These are phyloP conservation scores for Rheum nobile DNA, from an alignment of 148 eudicot species.

Conservation along the genomic window DNA sequence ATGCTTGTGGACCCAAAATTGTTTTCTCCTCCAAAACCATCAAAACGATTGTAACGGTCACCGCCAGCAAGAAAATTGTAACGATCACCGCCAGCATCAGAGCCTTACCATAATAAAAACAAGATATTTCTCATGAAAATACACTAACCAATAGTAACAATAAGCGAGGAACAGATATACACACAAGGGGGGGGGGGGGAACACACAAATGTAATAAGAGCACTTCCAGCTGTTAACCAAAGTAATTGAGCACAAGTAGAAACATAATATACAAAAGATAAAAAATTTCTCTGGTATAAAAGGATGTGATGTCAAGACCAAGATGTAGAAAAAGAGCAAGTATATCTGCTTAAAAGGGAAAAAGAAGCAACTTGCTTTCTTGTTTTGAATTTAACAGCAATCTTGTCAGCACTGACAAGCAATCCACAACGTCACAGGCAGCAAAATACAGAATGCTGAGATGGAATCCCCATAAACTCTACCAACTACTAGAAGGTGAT, in stretches of 20 bases:
- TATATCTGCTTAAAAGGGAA: not conserved
- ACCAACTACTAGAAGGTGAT: not conserved
- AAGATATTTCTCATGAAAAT: not conserved
- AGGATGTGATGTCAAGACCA: not conserved
- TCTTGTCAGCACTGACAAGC: not conserved
- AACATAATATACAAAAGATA: not conserved
- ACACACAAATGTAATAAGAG: not conserved
- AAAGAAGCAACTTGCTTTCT: not conserved
- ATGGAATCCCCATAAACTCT: not conserved
- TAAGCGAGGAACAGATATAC: not conserved
- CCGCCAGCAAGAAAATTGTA: not conserved
- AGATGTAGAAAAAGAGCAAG: not conserved
- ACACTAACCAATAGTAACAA: not conserved
- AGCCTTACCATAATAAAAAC: not conserved
- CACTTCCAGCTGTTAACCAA: not conserved
- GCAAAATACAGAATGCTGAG: not conserved
- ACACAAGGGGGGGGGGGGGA: not conserved
- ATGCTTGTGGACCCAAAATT: constrained; percentile 16
- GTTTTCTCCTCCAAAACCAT: constrained; percentile 30
- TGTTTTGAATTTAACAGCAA: not conserved
- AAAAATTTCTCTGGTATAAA: not conserved
- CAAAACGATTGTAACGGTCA: constrained; percentile 12
- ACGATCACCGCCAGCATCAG: constrained; percentile 3
- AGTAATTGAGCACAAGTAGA: not conserved
- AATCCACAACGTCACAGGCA: not conserved